Evolutionary conservation across 768 basidiomycete species (phyloP), one percentile per base, ranked within the genome.

Genomic region (Russula abietina): DNA sequence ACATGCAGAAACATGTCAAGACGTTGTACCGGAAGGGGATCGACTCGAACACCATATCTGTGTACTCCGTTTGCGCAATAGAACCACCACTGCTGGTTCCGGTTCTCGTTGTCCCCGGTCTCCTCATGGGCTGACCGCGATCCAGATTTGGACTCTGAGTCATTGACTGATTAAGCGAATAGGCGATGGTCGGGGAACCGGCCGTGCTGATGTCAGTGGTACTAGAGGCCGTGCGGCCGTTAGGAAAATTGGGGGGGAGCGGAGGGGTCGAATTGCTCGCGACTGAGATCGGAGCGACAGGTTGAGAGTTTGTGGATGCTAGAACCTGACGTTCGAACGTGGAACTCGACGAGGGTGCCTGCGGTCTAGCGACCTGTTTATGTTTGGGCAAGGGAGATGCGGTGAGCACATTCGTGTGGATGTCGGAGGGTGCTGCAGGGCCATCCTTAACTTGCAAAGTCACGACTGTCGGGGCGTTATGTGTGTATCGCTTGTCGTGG

Each of bases 1-100:
- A 65, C 11, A 57, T 61, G 60, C 51, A 61, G 52, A 62, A 22
- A 45, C 36, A 32, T 22, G 61, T 26, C 45, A 59, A 11, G 43
- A 58, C 5, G 41, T 45, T 46, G 60, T 62, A 4, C 10, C 12
- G 1, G 5, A 10, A 19, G 10, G 65, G 60, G n/a, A 65, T 50
- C 8, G 43, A 28, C 22, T 58, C 60, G 32, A 51, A 52, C 36
- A 60, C 46, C 60, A 65, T 65, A 10, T 49, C 39, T 12, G 53
- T 28, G 56, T 59, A 65, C 30, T 55, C 24, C 14, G 59, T 30
- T 33, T 28, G 36, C 36, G 30, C 38, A 22, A 48, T 41, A 39
- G 41, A 19, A 43, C 6, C 17, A 6, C 17, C 6, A 19, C 38
- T 38, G 26, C n/a, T 32, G 16, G 19, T 24, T 26, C 36, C 49